Conservation (phyloP, 768 basidiomycete species). For the Tephrocybe sp. region DNA sequence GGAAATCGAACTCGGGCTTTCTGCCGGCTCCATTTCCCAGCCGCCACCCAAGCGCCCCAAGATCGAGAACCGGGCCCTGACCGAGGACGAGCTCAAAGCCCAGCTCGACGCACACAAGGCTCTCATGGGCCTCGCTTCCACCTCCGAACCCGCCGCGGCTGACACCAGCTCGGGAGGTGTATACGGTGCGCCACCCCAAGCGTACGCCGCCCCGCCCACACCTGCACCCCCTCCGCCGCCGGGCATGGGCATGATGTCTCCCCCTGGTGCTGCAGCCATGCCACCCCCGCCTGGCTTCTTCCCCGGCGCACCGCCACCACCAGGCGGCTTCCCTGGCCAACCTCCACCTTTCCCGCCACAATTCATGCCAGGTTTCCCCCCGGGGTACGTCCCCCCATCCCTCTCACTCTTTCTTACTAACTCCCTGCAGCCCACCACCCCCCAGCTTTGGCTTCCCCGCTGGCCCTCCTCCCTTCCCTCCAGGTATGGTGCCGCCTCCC, state of each 20-base stretch:
- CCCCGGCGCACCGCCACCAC: slow-evolving; percentile 40
- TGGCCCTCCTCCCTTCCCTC: slow-evolving; percentile 26
- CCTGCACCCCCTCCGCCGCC: slow-evolving; percentile 31
- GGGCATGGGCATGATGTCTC: slow-evolving; percentile 8
- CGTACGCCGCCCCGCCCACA: slow-evolving; percentile 56
- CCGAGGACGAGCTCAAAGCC: slow-evolving; percentile 81
- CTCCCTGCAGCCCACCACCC: slow-evolving; percentile 9
- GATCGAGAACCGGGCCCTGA: slow-evolving; percentile 71
- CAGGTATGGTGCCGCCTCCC: slow-evolving; percentile 11
- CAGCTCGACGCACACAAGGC: slow-evolving; percentile 90
- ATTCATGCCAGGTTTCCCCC: slow-evolving; percentile 52
- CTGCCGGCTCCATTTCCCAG: slow-evolving; percentile 78
- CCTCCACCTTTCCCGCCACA: slow-evolving; percentile 58
- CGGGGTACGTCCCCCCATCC: slow-evolving; percentile 43
- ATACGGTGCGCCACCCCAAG: slow-evolving; percentile 72
- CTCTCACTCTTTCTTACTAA: slow-evolving; percentile 11
- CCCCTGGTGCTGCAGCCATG: slow-evolving; percentile 37
- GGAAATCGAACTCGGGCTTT: slow-evolving; percentile 89
- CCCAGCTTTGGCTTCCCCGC: slow-evolving; percentile 39
- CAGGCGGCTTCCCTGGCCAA: slow-evolving; percentile 40
- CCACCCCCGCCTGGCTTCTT: slow-evolving; percentile 42
- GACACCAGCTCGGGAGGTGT: slow-evolving; percentile 56
- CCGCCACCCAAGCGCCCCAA: slow-evolving; percentile 82
- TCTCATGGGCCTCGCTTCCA: slow-evolving; percentile 73
- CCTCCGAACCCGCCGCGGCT: slow-evolving; percentile 34